Base-by-base conservation (phyloP, 1,284 basidiomycete genomes). In the Malassezia arunalokei region DNA sequence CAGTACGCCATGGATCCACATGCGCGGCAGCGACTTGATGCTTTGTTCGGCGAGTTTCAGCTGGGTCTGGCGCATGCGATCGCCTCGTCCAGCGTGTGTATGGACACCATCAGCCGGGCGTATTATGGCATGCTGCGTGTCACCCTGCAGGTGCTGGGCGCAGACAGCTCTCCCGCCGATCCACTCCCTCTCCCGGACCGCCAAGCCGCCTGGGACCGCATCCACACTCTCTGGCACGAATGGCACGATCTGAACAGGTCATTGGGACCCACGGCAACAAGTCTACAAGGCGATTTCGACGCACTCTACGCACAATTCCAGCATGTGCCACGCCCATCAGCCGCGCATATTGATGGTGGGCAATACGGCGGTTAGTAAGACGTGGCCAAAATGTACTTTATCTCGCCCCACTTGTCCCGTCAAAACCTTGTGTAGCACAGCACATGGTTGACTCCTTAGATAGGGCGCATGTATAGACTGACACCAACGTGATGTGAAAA, bases 321-420 rank as follows among this genome's bases (percentile, higher is more conserved):
- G 39, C 12, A 49, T 54, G 52, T 54, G 24, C 33, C 52, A 38
- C 48, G 52, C 47, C 52, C 47, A 54, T 54, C 52, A 54, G 52
- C 52, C 52, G 40, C 30, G 28, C 47, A 32, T 14, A 32, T 44
- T 40, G 47, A 47, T 49, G 15, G 20, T 43, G 14, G 43, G 47
- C 52, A 42, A 49, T 32, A 43, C 27, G 24, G 20, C 42, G 52
- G 52, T 54, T 54, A 54, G 52, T 54, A 49, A 49, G 52, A 45
- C 47, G 42, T 20, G 47, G 24, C 47, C 11, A 27, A 14, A 5
- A 17, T 4, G 30, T 27, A n/a, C 12, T 54, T 37, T 15, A 20
- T 54, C 31, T 54, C 15, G 52, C 52, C 52, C 52, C 38, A 46
- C 48, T 49, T 49, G 52, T 54, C 47, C 52, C 52, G 52, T 54